Evolutionary conservation across 306 rosid species (phyloP), one percentile per base, ranked within the genome.

Genomic region (Myrica gale): DNA sequence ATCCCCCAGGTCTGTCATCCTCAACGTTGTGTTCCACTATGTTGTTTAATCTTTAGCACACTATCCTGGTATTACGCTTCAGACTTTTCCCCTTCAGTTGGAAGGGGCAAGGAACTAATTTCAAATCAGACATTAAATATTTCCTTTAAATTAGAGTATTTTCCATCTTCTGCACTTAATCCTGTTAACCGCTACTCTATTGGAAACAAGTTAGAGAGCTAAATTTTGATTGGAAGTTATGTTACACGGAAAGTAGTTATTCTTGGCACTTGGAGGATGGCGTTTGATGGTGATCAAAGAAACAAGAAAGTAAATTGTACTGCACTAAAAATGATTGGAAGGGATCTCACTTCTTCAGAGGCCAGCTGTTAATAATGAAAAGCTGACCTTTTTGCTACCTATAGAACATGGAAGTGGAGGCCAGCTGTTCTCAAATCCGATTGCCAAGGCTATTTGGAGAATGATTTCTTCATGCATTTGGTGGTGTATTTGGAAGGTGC

Each of bases 1-100:
- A 81, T 69, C 83, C 50, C 82, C 62, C 97, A 89, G 97, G 98
- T 95, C 78, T 85, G 90, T 84, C 75, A 76, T 68, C 71, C 81
- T 79, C 78, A 73, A 51, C 77, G 75, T 81, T 52, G 68, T 52
- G 48, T 48, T 63, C 20, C 63, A 8, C 20, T 75, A 9, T 5
- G 17, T 21, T 71, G 26, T 61, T 69, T 6, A 39, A 8, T 12
- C 7, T 43, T 20, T 56, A 41, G 5, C 44, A 12, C 9, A 54
- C 8, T 19, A 15, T 51, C 48, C 41, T 16, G 4, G 47, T 41
- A 39, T n/a, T 41, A 65, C 42, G 23, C 37, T 16, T 39, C 42
- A 65, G 16, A 7, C 23, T 41, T 41, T 16, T 42, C 50, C 7
- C 20, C 8, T 62, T 62, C 37, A 42, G 17, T 65, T 39, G 41